Evolutionary conservation across 495 filamentous ascomycete species (phyloP).

Genomic region (Aspergillus funiculosus): DNA sequence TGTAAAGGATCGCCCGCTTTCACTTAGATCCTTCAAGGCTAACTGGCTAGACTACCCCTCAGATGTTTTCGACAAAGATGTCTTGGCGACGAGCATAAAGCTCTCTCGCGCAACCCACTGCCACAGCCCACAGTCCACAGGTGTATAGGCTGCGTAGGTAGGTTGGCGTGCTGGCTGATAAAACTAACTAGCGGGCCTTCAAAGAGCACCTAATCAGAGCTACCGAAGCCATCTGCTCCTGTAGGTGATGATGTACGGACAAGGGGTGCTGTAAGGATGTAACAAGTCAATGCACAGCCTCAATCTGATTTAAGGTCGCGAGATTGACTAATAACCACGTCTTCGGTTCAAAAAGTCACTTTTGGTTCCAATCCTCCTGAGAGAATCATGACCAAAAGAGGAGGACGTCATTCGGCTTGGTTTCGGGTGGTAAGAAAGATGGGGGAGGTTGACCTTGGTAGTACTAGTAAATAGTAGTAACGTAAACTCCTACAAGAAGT

Average conservation of each 20-base stretch:
- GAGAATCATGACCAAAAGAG: background rate
- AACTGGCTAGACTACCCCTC: too few species aligned
- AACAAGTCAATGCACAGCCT: slow-evolving; percentile 19
- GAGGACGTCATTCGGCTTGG: slow-evolving; percentile 14
- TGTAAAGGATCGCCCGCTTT: background rate
- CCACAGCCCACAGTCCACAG: too few species aligned
- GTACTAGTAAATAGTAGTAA: background rate
- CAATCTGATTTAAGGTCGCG: slow-evolving; percentile 13
- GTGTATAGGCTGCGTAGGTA: too few species aligned
- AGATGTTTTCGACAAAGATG: slow-evolving; percentile 8
- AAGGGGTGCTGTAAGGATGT: slow-evolving; percentile 8
- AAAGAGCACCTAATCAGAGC: slow-evolving; percentile 13
- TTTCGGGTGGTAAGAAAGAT: slow-evolving; percentile 7
- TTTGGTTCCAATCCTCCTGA: background rate
- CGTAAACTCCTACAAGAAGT: too few species aligned
- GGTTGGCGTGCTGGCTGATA: background rate
- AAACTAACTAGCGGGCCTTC: slow-evolving; percentile 5
- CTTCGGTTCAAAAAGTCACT: slow-evolving; percentile 6
- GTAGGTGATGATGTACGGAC: slow-evolving; percentile 15
- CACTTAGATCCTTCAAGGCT: slow-evolving; percentile 3
- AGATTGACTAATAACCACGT: slow-evolving; percentile 10
- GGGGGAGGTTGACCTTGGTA: too few species aligned
- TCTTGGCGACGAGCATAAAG: slow-evolving; percentile 12
- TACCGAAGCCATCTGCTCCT: slow-evolving; percentile 12
- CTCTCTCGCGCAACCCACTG: slow-evolving; percentile 11